Conservation (phyloP, 2,329 filamentous ascomycete species). For the Coniochaeta sp. region DNA sequence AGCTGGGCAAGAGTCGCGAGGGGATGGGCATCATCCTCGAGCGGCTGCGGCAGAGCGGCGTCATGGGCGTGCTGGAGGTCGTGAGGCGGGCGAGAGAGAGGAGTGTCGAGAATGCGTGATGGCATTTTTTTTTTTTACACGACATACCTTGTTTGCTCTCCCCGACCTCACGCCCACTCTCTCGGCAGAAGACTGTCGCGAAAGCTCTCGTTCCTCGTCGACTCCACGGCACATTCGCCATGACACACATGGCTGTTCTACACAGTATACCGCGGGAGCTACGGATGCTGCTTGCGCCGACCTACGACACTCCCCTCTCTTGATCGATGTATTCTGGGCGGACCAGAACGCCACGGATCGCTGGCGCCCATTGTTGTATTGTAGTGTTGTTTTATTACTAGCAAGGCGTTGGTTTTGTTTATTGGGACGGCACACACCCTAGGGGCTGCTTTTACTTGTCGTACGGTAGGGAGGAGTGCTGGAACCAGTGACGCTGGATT, state of each 20-base stretch:
- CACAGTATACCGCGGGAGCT: neutral
- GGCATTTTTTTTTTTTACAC: too few species aligned
- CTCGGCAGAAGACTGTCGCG: neutral
- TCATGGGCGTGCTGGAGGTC: constrained; percentile 51
- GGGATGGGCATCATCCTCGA: constrained; percentile 79
- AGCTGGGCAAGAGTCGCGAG: constrained; percentile 72
- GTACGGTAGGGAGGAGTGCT: neutral
- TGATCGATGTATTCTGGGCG: neutral
- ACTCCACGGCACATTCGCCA: neutral
- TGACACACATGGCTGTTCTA: neutral
- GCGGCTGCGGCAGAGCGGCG: constrained; percentile 51
- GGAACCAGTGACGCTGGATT: neutral
- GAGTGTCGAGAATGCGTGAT: constrained; percentile 17
- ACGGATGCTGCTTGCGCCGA: neutral
- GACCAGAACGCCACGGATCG: neutral
- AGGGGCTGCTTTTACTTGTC: neutral
- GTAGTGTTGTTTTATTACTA: constrained; percentile 3
- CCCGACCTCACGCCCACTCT: neutral
- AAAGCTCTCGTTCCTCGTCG: neutral
- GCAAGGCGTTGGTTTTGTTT: constrained; percentile 5
- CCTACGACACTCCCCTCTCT: neutral
- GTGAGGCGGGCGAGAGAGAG: constrained; percentile 35
- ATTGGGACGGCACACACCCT: neutral
- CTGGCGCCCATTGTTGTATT: neutral
- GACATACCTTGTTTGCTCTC: too few species aligned